Base-by-base conservation (phyloP, 225 moss, liverwort and hornwort genomes). In the Bryum argenteum region DNA sequence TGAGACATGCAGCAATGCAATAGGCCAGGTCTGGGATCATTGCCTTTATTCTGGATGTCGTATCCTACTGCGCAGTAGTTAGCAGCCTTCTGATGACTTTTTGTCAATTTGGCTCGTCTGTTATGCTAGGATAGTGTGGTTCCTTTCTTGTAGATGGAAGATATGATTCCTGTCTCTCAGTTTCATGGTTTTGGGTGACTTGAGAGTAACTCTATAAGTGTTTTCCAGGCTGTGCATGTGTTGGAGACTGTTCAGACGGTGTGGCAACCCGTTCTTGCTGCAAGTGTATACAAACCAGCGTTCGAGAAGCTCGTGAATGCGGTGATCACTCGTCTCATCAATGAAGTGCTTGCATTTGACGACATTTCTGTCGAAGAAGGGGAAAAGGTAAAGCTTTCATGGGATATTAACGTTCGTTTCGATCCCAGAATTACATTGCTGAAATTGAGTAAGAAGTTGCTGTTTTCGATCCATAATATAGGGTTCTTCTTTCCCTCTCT, bases 361-460 rank as follows among this genome's bases (percentile, higher is more conserved):
- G 96, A 96, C 78, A 89, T 96, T 64, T 88, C 88, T 70, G 93
- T 93, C 33, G 80, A 86, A 80, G 96, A 96, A 85, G 82, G 88
- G 69, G 84, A 84, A 72, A 82, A 93, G 96, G 96, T 93, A 72
- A 59, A 78, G 63, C 17, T 33, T 26, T 57, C 13, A 43, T 65
- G 33, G 59, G 69, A 12, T 40, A 16, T 56, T 54, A 11, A 33
- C 42, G 41, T 72, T 50, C 55, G 22, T 33, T 57, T 47, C 63
- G 44, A 62, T 33, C 53, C 75, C 7, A 54, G 62, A 23, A 37
- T 57, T 18, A 8, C 61, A 24, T 12, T 24, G 54, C 17, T 62
- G 33, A 44, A 37, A 43, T 41, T 23, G 37, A 20, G 53, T 4
- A 26, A 33, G 33, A 33, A 62, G 48, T 64, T 60, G 68, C 45